A percentile compares a stretch with the other conserved stretches of the same genome.
These are phyloP conservation scores for Candida hispaniensis DNA, from an alignment of 805 yeast species.

Conservation along the genomic window DNA sequence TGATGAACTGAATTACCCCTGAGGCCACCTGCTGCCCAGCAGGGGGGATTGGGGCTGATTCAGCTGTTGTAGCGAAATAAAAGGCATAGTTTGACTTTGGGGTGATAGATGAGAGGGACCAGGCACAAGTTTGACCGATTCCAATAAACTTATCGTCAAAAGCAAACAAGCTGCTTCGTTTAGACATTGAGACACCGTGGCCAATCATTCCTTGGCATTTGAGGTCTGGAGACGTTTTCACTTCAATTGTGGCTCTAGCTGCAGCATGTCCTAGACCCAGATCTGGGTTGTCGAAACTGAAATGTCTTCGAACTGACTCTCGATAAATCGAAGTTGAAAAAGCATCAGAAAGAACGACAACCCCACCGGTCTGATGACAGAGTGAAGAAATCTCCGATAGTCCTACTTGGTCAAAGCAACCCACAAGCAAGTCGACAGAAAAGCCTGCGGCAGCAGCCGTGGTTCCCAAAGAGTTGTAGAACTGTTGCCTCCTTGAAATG, in stretches of 20 bases:
- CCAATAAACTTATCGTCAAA: constrained; percentile 84
- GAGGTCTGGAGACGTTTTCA: constrained; percentile 65
- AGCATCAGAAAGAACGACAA: constrained; percentile 74
- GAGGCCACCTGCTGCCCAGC: constrained; percentile 19
- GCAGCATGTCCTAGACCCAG: constrained; percentile 12
- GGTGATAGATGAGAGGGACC: constrained; percentile 73
- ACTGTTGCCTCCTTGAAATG: constrained; percentile 79
- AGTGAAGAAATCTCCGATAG: constrained; percentile 82
- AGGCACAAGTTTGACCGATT: constrained; percentile 81
- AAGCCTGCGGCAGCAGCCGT: constrained; percentile 65
- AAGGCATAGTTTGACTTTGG: constrained; percentile 84
- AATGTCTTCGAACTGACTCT: constrained; percentile 78
- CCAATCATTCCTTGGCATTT: constrained; percentile 91
- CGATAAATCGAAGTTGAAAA: constrained; percentile 90
- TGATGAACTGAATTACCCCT: constrained; percentile 68
- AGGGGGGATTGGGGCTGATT: constrained; percentile 23
- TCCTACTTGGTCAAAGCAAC: constrained; percentile 94
- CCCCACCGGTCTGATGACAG: constrained; percentile 80
- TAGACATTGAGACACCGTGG: constrained; percentile 63
- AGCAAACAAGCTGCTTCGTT: constrained; percentile 51
- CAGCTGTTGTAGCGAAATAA: constrained; percentile 68
- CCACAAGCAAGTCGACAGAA: constrained; percentile 80
- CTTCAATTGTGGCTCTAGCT: constrained; percentile 57
- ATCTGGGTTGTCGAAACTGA: constrained; percentile 27
- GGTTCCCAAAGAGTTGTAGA: constrained; percentile 60